phyloP scores from a whole-genome alignment of 371 early-diverging fungal genomes.

The Mortierella sp. region DNA sequence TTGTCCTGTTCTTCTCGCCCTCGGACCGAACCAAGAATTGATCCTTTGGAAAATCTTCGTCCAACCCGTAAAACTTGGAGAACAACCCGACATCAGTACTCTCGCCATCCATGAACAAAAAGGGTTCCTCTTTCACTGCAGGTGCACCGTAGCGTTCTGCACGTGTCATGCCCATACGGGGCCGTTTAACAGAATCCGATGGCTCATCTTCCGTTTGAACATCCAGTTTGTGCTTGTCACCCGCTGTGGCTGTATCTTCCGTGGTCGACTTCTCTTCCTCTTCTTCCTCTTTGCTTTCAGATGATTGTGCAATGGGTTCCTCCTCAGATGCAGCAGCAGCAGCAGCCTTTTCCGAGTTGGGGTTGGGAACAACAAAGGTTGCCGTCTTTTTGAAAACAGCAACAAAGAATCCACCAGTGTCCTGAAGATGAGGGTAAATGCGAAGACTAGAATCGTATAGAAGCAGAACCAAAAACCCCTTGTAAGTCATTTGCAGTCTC shows the following conservation, averaged over 20 bases:
- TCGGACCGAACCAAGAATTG: slow-evolving; percentile 88
- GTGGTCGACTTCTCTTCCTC: neutral
- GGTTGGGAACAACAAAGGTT: slow-evolving; percentile 68
- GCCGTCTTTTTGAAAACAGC: slow-evolving; percentile 93
- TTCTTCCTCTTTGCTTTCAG: neutral
- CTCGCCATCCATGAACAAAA: slow-evolving; percentile 70
- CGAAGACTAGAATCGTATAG: slow-evolving; percentile 71
- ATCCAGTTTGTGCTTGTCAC: slow-evolving; percentile 40
- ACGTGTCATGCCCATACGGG: slow-evolving; percentile 27
- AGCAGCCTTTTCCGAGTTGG: slow-evolving; percentile 28
- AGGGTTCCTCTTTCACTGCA: slow-evolving; percentile 78
- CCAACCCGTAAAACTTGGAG: slow-evolving; percentile 74
- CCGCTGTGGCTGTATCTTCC: slow-evolving; percentile 12
- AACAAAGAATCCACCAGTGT: slow-evolving; percentile 99
- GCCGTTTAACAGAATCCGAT: slow-evolving; percentile 46
- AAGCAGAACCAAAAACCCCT: slow-evolving; percentile 6
- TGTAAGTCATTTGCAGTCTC: too few relatives aligned
- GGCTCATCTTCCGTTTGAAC: slow-evolving; percentile 4
- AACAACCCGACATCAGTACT: slow-evolving; percentile 68
- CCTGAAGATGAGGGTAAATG: slow-evolving; percentile 95
- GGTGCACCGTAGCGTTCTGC: slow-evolving; percentile 60
- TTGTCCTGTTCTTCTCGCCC: slow-evolving; percentile 71
- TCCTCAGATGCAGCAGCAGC: slow-evolving; percentile 10
- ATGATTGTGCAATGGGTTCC: neutral
- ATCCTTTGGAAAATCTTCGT: slow-evolving; percentile 75